Conservation (phyloP, 2,329 filamentous ascomycete genomes). For the Lachnellula cervina region DNA sequence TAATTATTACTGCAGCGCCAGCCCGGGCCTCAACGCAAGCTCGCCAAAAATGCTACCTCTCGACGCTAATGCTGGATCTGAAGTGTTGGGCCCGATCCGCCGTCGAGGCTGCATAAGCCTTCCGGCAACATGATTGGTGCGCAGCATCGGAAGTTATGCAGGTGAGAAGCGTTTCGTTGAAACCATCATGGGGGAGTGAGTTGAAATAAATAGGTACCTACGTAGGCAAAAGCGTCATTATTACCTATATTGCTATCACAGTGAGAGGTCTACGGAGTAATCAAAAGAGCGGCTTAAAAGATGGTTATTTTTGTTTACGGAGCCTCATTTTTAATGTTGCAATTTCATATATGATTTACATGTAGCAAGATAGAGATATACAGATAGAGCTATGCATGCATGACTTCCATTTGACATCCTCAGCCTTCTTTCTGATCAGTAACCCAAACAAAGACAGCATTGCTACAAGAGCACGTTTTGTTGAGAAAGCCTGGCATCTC, state of each 20-base stretch:
- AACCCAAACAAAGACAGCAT: neutral
- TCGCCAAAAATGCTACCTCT: neutral
- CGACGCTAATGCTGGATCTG: neutral
- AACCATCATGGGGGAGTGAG: neutral
- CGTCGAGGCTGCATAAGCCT: neutral
- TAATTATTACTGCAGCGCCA: too few relatives aligned
- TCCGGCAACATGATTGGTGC: neutral
- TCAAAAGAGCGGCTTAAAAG: too few relatives aligned
- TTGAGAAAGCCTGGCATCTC: neutral
- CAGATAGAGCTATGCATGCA: too few relatives aligned
- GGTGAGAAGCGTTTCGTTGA: slow-evolving; percentile 1
- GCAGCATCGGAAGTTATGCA: neutral
- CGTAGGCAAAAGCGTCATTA: too few relatives aligned
- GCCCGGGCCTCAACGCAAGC: neutral
- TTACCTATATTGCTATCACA: too few relatives aligned
- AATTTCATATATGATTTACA: too few relatives aligned
- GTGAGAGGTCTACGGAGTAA: too few relatives aligned
- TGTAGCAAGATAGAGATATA: too few relatives aligned
- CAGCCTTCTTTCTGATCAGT: neutral
- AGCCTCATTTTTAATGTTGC: too few relatives aligned
- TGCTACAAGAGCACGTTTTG: neutral
- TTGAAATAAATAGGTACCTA: too few relatives aligned
- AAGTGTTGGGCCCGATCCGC: neutral
- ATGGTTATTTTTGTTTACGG: too few relatives aligned
- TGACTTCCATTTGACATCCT: neutral